These are phyloP conservation scores for Monascus purpureus DNA, from an alignment of 495 filamentous ascomycete genomes.

Conservation along the genomic window DNA sequence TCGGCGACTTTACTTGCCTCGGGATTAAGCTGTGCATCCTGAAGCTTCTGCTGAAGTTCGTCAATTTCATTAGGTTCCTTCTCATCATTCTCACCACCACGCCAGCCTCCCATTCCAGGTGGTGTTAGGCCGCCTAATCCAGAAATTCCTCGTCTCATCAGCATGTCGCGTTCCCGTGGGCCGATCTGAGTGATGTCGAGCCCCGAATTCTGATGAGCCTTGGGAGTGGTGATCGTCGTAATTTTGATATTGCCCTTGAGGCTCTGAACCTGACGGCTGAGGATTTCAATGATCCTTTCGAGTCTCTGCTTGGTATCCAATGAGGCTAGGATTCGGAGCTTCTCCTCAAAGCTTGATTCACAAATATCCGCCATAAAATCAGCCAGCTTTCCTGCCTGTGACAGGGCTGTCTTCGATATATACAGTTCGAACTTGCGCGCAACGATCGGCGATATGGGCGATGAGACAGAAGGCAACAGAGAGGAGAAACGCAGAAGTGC, in stretches of 20 bases:
- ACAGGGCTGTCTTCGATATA: slow-evolving; percentile 60
- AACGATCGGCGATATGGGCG: slow-evolving; percentile 65
- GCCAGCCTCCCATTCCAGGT: slow-evolving; percentile 32
- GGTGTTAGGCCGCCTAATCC: slow-evolving; percentile 37
- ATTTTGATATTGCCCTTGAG: slow-evolving; percentile 75
- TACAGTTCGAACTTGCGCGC: slow-evolving; percentile 73
- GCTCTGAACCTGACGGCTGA: slow-evolving; percentile 62
- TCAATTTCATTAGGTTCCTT: slow-evolving; percentile 75
- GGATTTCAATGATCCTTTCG: slow-evolving; percentile 62
- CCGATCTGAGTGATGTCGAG: slow-evolving; percentile 40
- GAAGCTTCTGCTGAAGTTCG: slow-evolving; percentile 75
- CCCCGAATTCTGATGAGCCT: slow-evolving; percentile 37
- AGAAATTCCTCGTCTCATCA: slow-evolving; percentile 35
- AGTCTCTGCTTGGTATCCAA: slow-evolving; percentile 65
- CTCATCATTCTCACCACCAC: slow-evolving; percentile 45
- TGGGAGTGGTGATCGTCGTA: slow-evolving; percentile 50
- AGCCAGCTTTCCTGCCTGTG: slow-evolving; percentile 74
- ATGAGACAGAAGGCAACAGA: slow-evolving; percentile 47
- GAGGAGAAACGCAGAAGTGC: slow-evolving; percentile 64
- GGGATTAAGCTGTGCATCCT: slow-evolving; percentile 60
- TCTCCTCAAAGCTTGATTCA: slow-evolving; percentile 75
- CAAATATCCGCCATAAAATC: slow-evolving; percentile 93
- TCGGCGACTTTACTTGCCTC: slow-evolving; percentile 79
- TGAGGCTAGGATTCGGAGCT: slow-evolving; percentile 66
- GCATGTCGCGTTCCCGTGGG: slow-evolving; percentile 37